These are phyloP conservation scores for Papiliotrema flavescens DNA, from an alignment of 1,284 basidiomycete species.

Conservation along the genomic window DNA sequence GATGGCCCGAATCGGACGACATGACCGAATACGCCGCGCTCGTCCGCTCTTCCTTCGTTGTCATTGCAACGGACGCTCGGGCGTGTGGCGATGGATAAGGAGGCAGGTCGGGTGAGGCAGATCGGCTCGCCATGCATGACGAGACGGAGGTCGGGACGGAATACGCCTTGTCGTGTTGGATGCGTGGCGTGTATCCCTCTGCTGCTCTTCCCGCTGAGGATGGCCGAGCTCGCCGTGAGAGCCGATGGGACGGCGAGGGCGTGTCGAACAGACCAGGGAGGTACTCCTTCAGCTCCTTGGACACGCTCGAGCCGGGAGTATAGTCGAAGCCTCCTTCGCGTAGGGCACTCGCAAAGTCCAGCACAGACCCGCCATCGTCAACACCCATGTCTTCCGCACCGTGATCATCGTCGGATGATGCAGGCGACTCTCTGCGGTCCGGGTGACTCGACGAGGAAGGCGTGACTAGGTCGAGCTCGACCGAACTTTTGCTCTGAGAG, in stretches of 20 bases:
- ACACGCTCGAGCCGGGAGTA: background rate
- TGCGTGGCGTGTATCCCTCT: background rate
- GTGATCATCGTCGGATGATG: background rate
- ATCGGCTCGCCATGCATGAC: background rate
- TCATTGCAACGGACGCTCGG: background rate
- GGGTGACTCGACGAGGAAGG: conserved; percentile 6
- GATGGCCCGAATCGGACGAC: background rate
- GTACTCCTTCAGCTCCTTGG: background rate
- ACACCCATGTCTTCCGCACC: background rate
- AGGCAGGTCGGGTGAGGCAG: background rate
- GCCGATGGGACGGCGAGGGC: too few species aligned
- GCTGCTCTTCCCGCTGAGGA: background rate
- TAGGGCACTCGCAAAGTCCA: background rate
- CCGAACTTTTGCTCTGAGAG: conserved; percentile 10
- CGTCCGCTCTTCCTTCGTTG: background rate
- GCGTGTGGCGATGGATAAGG: background rate
- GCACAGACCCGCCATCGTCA: background rate
- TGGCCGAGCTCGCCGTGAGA: too few species aligned
- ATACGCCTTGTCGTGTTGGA: background rate
- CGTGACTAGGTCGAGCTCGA: conserved; percentile 17
- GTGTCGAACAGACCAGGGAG: background rate
- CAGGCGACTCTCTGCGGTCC: background rate
- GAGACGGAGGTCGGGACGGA: background rate
- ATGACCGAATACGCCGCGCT: conserved; percentile 2
- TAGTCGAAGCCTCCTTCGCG: background rate